phyloP scores from a whole-genome alignment of 495 filamentous ascomycete genomes.

The Tuber aestivum region DNA sequence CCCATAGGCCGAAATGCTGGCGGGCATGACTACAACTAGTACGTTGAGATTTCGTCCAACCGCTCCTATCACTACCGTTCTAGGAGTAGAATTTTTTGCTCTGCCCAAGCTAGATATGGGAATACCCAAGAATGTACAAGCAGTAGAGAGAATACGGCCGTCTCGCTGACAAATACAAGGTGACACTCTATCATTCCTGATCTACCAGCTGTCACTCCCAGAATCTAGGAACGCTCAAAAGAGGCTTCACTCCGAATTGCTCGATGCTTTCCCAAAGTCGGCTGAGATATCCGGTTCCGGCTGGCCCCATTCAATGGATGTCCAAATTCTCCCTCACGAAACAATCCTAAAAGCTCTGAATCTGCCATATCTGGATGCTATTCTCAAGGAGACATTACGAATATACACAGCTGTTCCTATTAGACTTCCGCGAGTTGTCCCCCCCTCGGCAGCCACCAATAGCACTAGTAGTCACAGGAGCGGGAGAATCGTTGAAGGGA shows the following conservation, averaged over 20 bases:
- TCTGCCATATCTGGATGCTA: constrained; percentile 13
- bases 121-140: neutral
- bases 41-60: neutral
- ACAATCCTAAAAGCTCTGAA: neutral
- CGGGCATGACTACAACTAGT: constrained; percentile 14
- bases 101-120: neutral
- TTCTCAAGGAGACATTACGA: constrained; percentile 17
- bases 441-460: constrained; percentile 18
- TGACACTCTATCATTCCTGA: constrained; percentile 18
- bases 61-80: neutral
- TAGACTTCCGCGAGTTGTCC: constrained; percentile 42
- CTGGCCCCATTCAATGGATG: neutral
- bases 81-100: neutral
- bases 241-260: constrained; percentile 10
- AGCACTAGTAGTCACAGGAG: neutral
- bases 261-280: neutral
- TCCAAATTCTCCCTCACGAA: neutral
- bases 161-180: constrained; percentile 8
- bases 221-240: neutral
- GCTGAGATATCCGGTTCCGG: neutral
- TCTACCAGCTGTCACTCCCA: constrained; percentile 12
- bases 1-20: constrained; percentile 18
- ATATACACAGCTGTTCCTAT: constrained; percentile 27
- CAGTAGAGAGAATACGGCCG: neutral
- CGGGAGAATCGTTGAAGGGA: constrained; percentile 30